These are phyloP conservation scores for Collybiopsis confluens DNA, from an alignment of 768 basidiomycete species.

Conservation along the genomic window DNA sequence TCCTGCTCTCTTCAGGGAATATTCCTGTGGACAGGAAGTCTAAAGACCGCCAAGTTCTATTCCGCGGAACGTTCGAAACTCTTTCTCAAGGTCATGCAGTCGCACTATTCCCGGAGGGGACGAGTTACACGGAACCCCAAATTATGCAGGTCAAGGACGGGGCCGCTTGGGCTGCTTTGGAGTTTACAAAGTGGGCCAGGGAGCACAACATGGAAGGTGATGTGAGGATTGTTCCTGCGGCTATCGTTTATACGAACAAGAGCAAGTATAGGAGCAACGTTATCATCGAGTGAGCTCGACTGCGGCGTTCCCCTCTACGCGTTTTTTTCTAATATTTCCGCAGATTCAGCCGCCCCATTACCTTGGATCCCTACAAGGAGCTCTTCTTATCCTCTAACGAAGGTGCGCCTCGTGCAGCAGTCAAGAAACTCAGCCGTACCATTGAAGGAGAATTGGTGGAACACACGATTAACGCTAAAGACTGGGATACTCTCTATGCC, in stretches of 20 bases:
- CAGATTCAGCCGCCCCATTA: conserved; percentile 83
- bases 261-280: conserved; percentile 89
- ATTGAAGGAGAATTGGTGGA: conserved; percentile 70
- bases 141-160: conserved; percentile 95
- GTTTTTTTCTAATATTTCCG: not conserved
- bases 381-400: conserved; percentile 73
- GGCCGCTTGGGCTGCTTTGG: conserved; percentile 90
- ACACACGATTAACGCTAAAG: conserved; percentile 86
- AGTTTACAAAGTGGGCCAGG: conserved; percentile 78
- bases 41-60: conserved; percentile 85
- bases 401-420: conserved; percentile 69
- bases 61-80: conserved; percentile 85
- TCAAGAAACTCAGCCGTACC: conserved; percentile 76
- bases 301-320: conserved; percentile 9
- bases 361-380: conserved; percentile 66
- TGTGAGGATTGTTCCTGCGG: conserved; percentile 72
- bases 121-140: conserved; percentile 88
- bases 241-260: conserved; percentile 95
- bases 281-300: conserved; percentile 60
- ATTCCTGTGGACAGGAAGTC: conserved; percentile 95
- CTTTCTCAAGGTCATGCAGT: conserved; percentile 78
- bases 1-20: conserved; percentile 89
- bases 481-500: conserved; percentile 90
- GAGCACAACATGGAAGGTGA: conserved; percentile 50
- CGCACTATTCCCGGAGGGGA: conserved; percentile 92